Conservation (phyloP, 83 land plant genomes). For the Larix sibirica region DNA sequence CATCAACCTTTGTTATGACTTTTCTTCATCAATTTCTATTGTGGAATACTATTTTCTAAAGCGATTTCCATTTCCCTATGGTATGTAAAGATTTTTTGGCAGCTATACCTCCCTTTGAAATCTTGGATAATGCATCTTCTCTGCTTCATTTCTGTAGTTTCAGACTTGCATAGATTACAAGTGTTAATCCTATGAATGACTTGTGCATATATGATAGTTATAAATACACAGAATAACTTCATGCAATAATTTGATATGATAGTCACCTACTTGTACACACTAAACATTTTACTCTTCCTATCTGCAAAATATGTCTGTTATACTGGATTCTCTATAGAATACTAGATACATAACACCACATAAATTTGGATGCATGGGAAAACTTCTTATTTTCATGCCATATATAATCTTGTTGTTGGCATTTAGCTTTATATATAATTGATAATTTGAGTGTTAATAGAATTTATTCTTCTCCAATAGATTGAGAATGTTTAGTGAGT, state of each 20-base stretch:
- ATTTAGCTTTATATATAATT: not conserved
- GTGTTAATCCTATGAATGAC: not conserved
- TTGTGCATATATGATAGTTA: too few species aligned
- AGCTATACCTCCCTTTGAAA: not conserved
- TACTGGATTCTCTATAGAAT: not conserved
- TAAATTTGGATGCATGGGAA: not conserved
- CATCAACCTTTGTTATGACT: slow-evolving; percentile 65
- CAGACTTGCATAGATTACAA: not conserved
- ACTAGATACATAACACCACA: not conserved
- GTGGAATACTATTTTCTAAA: slow-evolving; percentile 59
- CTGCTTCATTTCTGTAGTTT: not conserved
- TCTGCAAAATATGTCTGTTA: too few species aligned
- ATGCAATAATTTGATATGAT: not conserved
- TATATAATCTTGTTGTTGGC: not conserved
- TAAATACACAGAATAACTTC: too few species aligned
- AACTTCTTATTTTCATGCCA: not conserved
- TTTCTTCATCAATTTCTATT: slow-evolving; percentile 72
- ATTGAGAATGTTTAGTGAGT: not conserved
- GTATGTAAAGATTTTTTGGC: slow-evolving; percentile 9
- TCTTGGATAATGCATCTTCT: not conserved
- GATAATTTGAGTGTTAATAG: too few species aligned
- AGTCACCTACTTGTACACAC: not conserved
- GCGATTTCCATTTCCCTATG: slow-evolving; percentile 47
- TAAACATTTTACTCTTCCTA: not conserved
- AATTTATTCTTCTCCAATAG: too few species aligned